phyloP scores from a whole-genome alignment of 2,329 filamentous ascomycete species.

The Neofusicoccum umdonicola region DNA sequence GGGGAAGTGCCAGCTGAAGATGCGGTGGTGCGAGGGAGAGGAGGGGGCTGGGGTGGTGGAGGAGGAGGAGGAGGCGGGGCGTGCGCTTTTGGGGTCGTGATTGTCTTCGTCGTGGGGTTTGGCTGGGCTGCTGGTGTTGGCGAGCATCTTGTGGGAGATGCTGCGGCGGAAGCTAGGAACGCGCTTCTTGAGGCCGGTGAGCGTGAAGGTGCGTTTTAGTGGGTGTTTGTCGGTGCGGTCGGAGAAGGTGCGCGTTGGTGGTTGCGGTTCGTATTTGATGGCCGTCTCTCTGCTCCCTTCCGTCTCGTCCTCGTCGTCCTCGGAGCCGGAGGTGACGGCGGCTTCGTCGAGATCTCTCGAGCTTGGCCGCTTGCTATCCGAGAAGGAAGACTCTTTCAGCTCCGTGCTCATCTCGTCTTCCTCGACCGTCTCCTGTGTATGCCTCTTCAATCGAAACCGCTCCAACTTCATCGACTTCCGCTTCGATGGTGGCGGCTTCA shows the following conservation, averaged over 20 bases:
- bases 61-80: not conserved
- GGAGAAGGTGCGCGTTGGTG: not conserved
- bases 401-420: not conserved
- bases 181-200: not conserved
- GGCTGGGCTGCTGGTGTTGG: too few relatives aligned
- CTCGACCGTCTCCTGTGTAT: not conserved
- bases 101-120: too few relatives aligned
- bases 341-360: not conserved
- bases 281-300: not conserved
- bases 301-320: not conserved
- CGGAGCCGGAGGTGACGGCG: not conserved
- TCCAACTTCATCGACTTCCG: not conserved
- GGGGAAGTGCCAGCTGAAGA: not conserved
- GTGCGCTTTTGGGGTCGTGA: too few relatives aligned
- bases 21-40: not conserved
- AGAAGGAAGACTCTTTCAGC: not conserved
- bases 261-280: not conserved
- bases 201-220: not conserved
- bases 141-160: too few relatives aligned
- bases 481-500: not conserved
- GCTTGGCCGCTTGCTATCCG: not conserved
- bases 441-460: too few relatives aligned
- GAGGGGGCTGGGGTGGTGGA: too few relatives aligned
- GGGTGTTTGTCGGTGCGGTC: not conserved
- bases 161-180: not conserved